Conservation (phyloP, 306 rosid species). For the Cicer judaicum region DNA sequence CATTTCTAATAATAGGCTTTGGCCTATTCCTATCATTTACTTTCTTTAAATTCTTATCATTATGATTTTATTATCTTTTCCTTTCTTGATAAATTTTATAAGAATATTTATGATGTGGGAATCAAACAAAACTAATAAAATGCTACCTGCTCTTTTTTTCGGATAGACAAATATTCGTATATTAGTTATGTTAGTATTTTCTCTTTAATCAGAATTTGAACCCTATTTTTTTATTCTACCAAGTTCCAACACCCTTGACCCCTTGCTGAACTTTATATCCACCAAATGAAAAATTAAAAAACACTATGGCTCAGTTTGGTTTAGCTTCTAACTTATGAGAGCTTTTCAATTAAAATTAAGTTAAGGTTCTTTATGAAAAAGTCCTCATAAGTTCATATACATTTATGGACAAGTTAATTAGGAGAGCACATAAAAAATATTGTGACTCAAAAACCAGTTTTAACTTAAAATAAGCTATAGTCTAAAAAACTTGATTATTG, state of each 20-base stretch:
- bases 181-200: too few relatives aligned
- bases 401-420: neutral
- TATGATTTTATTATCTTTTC: neutral
- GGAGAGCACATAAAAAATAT: neutral
- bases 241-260: too few relatives aligned
- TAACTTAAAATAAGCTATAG: neutral
- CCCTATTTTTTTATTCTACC: too few relatives aligned
- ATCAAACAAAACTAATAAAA: slow-evolving; percentile 22
- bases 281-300: slow-evolving; percentile 11
- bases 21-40: too few relatives aligned
- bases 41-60: neutral
- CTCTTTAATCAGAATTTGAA: too few relatives aligned
- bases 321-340: neutral
- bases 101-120: slow-evolving; percentile 7
- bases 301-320: neutral
- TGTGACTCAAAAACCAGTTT: neutral
- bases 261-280: too few relatives aligned
- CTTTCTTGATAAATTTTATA: neutral
- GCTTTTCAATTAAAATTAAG: neutral
- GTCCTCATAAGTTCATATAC: neutral
- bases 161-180: too few relatives aligned
- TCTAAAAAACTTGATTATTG: neutral
- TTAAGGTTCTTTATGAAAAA: neutral
- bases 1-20: too few relatives aligned
- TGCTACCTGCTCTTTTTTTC: neutral